phyloP scores from a whole-genome alignment of 208 protist species.

The Trypanosomatidae sp. region DNA sequence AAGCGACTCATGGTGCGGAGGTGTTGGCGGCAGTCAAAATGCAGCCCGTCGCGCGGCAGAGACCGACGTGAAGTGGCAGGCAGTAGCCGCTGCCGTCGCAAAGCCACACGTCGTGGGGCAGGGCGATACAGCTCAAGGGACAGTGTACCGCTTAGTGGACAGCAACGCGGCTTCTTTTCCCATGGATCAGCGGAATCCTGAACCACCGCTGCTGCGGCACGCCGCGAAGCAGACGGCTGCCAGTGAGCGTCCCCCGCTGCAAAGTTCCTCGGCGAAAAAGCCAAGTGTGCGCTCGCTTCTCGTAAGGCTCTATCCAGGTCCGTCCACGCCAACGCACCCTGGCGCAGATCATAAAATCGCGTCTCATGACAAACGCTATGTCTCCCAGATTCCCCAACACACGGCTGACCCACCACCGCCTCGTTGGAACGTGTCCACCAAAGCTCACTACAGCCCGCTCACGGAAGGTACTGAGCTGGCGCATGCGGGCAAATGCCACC shows the following conservation, averaged over 20 bases:
- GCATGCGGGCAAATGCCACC: not conserved
- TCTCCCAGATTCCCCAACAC: not conserved
- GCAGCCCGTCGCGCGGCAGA: not conserved
- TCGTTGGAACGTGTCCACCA: constrained; percentile 9
- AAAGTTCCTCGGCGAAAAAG: not conserved
- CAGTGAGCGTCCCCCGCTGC: not conserved
- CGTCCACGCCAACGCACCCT: not conserved
- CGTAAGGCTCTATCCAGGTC: not conserved
- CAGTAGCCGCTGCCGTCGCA: not conserved
- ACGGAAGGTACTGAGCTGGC: not conserved
- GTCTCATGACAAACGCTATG: not conserved
- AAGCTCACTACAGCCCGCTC: not conserved
- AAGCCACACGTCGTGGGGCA: not conserved
- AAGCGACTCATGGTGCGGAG: not conserved
- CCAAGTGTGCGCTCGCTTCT: not conserved
- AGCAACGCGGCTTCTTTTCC: not conserved
- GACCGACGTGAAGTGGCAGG: not conserved
- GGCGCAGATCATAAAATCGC: not conserved
- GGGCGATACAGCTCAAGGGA: not conserved
- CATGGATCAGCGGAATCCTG: not conserved
- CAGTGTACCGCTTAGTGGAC: not conserved
- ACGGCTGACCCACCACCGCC: not conserved
- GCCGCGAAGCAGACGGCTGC: not conserved
- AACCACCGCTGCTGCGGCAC: not conserved
- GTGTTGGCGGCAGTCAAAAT: not conserved